These are phyloP conservation scores for Chaetomiaceae sp. DNA, from an alignment of 2,329 filamentous ascomycete genomes.

Conservation along the genomic window DNA sequence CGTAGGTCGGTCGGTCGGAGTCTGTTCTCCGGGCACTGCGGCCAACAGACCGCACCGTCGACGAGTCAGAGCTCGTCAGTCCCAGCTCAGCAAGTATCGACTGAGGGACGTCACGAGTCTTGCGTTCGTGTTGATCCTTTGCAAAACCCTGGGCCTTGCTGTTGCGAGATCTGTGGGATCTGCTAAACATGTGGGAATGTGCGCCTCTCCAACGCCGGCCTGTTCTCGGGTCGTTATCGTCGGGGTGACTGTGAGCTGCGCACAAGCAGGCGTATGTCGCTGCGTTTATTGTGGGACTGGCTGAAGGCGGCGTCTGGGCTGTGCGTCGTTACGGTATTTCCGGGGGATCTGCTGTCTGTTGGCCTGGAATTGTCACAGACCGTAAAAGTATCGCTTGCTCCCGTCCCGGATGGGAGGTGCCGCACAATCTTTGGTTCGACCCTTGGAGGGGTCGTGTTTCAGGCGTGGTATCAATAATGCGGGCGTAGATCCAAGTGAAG, in stretches of 20 bases:
- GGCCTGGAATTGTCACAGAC: conserved; percentile 21
- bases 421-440: conserved; percentile 24
- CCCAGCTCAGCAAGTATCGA: conserved; percentile 38
- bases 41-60: conserved; percentile 24
- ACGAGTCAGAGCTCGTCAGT: conserved; percentile 29
- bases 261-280: conserved; percentile 6
- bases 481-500: conserved; percentile 22
- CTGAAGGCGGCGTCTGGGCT: conserved; percentile 5
- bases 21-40: conserved; percentile 30
- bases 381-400: conserved; percentile 15
- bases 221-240: neutral
- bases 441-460: conserved; percentile 30
- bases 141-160: conserved; percentile 36
- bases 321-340: conserved; percentile 18
- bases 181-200: conserved; percentile 42
- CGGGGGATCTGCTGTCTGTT: conserved; percentile 23
- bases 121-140: conserved; percentile 37
- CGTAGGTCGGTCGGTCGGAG: conserved; percentile 26
- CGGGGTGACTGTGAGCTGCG: neutral
- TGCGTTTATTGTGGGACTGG: conserved; percentile 9
- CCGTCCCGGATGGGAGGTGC: conserved; percentile 19
- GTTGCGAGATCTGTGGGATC: conserved; percentile 42
- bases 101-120: conserved; percentile 34
- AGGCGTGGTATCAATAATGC: conserved; percentile 35
- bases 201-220: conserved; percentile 12